phyloP scores from a whole-genome alignment of 768 basidiomycete species.

The Daedaleopsis sinensis region DNA sequence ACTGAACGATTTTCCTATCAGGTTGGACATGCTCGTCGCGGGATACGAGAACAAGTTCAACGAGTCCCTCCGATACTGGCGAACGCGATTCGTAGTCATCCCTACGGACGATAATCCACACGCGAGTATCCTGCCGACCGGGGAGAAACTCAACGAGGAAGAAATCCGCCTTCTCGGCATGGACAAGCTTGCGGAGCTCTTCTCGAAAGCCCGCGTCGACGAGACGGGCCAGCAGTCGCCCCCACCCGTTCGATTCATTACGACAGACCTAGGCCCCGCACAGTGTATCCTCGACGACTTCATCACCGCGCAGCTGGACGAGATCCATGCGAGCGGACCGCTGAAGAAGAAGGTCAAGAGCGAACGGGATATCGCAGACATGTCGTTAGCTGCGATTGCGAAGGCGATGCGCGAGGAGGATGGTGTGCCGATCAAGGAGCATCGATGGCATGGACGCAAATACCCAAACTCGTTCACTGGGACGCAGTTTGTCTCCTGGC shows the following conservation, averaged over 20 bases:
- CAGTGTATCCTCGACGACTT: slow-evolving; percentile 78
- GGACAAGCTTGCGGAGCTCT: slow-evolving; percentile 87
- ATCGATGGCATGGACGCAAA: slow-evolving; percentile 76
- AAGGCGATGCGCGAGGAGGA: slow-evolving; percentile 87
- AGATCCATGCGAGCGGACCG: slow-evolving; percentile 75
- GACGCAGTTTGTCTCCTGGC: slow-evolving; percentile 88
- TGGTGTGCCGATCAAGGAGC: slow-evolving; percentile 80
- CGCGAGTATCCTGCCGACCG: slow-evolving; percentile 56
- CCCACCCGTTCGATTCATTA: slow-evolving; percentile 70
- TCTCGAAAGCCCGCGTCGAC: slow-evolving; percentile 75
- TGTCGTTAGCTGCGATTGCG: slow-evolving; percentile 65
- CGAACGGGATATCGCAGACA: slow-evolving; percentile 70
- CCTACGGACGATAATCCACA: slow-evolving; percentile 76
- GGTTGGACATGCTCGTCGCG: slow-evolving; percentile 83
- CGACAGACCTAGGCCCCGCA: slow-evolving; percentile 83
- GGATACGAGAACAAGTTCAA: slow-evolving; percentile 81
- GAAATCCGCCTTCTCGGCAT: slow-evolving; percentile 89
- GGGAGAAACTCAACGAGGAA: slow-evolving; percentile 81
- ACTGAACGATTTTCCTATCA: slow-evolving; percentile 29
- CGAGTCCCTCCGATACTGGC: slow-evolving; percentile 89
- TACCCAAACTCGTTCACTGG: slow-evolving; percentile 89
- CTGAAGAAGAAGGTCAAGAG: slow-evolving; percentile 81
- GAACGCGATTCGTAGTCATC: slow-evolving; percentile 91
- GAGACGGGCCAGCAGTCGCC: slow-evolving; percentile 53
- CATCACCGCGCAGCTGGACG: slow-evolving; percentile 79